phyloP scores from a whole-genome alignment of 1,284 basidiomycete genomes.

The Fistulinella cinereoalba region DNA sequence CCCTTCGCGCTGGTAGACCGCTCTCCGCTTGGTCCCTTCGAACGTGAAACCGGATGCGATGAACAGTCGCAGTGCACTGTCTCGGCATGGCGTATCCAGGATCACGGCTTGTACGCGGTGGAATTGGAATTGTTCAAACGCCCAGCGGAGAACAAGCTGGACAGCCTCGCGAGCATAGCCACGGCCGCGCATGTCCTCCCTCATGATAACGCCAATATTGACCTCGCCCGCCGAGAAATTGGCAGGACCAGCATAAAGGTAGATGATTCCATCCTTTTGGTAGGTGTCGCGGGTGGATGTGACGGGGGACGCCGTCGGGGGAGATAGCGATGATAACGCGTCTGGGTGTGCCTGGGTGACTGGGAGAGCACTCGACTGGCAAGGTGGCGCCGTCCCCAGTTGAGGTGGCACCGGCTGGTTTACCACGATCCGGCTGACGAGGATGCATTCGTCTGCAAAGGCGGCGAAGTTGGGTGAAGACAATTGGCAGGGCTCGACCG shows the following conservation, averaged over 20 bases:
- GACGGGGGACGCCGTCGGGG: neutral
- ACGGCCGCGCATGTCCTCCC: slow-evolving; percentile 33
- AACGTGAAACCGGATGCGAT: slow-evolving; percentile 50
- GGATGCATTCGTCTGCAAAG: slow-evolving; percentile 30
- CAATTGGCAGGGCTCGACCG: slow-evolving; percentile 30
- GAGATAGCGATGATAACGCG: neutral
- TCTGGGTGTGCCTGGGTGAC: neutral
- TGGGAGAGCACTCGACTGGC: too few species aligned
- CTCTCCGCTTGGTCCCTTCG: slow-evolving; percentile 57
- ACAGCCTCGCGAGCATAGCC: slow-evolving; percentile 48
- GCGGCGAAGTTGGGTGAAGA: slow-evolving; percentile 19
- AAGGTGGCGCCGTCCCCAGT: too few species aligned
- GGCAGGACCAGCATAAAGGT: slow-evolving; percentile 37
- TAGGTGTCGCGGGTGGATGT: neutral
- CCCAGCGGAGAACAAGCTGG: slow-evolving; percentile 42
- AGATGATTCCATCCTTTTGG: slow-evolving; percentile 41
- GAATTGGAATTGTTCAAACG: slow-evolving; percentile 46
- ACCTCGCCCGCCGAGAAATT: slow-evolving; percentile 40
- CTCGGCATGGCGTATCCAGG: slow-evolving; percentile 41
- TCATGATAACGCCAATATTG: slow-evolving; percentile 51
- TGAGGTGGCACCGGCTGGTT: neutral
- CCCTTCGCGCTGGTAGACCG: slow-evolving; percentile 42
- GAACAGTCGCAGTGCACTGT: slow-evolving; percentile 42
- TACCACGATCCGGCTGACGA: slow-evolving; percentile 22
- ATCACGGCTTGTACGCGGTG: slow-evolving; percentile 58